Conservation (phyloP, 306 rosid species). For the Casuarina glauca region DNA sequence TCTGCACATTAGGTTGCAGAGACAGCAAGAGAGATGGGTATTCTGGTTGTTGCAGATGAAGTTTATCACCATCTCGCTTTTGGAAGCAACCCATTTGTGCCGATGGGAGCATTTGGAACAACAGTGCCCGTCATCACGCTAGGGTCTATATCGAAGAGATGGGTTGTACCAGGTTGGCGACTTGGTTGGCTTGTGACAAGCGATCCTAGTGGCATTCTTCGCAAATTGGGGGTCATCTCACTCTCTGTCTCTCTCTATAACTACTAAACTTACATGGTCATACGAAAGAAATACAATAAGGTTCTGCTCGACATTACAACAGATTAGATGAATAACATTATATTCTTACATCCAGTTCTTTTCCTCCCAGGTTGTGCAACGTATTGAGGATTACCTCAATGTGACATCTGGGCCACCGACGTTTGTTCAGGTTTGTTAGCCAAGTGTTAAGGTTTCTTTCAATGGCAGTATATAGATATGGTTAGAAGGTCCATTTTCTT, state of each 20-base stretch:
- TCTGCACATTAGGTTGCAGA: constrained; percentile 36
- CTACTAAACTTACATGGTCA: too few relatives aligned
- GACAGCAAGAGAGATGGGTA: constrained; percentile 49
- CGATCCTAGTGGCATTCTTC: constrained; percentile 37
- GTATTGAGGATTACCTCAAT: constrained; percentile 11
- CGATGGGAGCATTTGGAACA: constrained; percentile 47
- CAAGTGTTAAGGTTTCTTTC: too few relatives aligned
- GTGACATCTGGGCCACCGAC: constrained; percentile 28
- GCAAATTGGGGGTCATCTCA: constrained; percentile 37
- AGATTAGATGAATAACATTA: background rate
- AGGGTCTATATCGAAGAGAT: constrained; percentile 52
- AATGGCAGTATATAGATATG: too few relatives aligned
- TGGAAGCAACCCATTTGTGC: constrained; percentile 45
- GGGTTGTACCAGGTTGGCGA: constrained; percentile 51
- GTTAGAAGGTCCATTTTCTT: too few relatives aligned
- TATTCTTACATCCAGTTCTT: background rate
- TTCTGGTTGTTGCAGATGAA: constrained; percentile 45
- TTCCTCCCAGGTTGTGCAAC: constrained; percentile 17
- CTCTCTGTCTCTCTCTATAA: background rate
- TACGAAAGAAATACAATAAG: background rate
- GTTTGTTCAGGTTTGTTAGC: constrained; percentile 39
- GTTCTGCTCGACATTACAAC: background rate
- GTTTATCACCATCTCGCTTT: constrained; percentile 40
- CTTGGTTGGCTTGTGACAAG: constrained; percentile 43
- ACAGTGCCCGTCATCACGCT: constrained; percentile 46